These are phyloP conservation scores for Tetrahymena borealis DNA, from an alignment of 73 alveolate species.

Conservation along the genomic window DNA sequence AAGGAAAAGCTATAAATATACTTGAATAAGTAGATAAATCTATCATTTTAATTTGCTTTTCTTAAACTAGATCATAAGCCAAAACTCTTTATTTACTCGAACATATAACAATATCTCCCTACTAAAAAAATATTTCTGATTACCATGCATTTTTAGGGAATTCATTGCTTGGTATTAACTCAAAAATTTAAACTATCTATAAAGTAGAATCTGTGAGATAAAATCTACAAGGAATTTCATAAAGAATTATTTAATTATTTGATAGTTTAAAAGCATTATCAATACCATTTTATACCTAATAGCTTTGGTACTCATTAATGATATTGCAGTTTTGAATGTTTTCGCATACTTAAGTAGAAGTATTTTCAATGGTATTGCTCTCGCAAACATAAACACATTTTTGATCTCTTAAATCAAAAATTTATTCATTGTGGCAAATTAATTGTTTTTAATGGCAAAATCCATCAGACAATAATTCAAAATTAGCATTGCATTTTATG, in stretches of 20 bases:
- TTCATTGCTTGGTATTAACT: neutral
- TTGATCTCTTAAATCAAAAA: neutral
- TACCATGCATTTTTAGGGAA: neutral
- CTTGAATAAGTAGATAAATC: neutral
- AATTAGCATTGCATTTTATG: too few relatives aligned
- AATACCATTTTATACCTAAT: neutral
- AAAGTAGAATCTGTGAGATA: neutral
- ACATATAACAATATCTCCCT: neutral
- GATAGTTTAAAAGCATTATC: neutral
- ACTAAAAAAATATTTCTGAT: neutral
- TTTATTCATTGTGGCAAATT: neutral
- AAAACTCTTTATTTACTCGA: neutral
- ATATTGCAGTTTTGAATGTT: neutral
- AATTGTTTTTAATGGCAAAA: neutral
- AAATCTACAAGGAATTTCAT: neutral
- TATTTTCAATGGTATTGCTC: neutral
- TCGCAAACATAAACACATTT: neutral
- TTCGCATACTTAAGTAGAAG: neutral
- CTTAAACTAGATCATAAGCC: neutral
- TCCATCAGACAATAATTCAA: too few relatives aligned
- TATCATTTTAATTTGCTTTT: neutral
- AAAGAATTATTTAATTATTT: neutral
- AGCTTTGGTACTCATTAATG: neutral
- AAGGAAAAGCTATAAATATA: neutral
- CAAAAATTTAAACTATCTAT: neutral